A percentile compares a stretch with the other conserved stretches of the same genome.
These are phyloP conservation scores for Phytophthora pinifolia DNA, from an alignment of 352 stramenopile species.

Conservation along the genomic window DNA sequence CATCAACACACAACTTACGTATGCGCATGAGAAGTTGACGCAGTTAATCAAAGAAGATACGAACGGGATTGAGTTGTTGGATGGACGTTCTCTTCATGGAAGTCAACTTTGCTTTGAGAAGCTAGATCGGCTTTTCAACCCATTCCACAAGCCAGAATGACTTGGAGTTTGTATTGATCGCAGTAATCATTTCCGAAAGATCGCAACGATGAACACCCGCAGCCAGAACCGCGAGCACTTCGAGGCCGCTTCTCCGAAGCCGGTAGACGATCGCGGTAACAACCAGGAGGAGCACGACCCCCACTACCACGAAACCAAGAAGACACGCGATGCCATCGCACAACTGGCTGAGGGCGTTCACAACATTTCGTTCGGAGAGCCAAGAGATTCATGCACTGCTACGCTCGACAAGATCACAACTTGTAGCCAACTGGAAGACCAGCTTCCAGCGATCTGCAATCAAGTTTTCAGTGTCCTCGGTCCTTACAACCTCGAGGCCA, in stretches of 20 bases:
- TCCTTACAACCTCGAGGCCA: conserved; percentile 35
- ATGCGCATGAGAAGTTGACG: no score
- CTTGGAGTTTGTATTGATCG: no score
- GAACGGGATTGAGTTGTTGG: no score
- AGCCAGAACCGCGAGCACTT: conserved; percentile 5
- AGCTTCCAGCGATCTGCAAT: conserved; percentile 34
- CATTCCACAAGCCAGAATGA: no score
- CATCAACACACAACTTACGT: no score
- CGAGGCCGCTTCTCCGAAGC: neutral
- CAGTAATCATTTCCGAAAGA: no score
- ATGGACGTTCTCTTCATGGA: no score
- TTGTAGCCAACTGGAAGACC: conserved; percentile 12
- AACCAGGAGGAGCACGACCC: conserved; percentile 22
- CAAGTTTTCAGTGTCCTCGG: conserved; percentile 34
- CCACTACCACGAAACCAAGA: conserved; percentile 4
- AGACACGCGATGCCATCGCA: conserved; percentile 4
- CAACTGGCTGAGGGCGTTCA: conserved; percentile 16
- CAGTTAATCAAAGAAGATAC: no score
- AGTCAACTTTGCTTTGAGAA: no score
- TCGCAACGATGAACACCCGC: conserved; percentile 11
- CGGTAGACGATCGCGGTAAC: conserved; percentile 14
- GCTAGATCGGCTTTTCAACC: no score
- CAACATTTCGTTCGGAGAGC: conserved; percentile 30
- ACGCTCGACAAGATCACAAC: conserved; percentile 7
- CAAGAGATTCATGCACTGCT: neutral